Percentiles rank a stretch among this genome's conserved stretches.
These are phyloP conservation scores for Beauveria caledonica DNA, from an alignment of 2,329 filamentous ascomycete species.

Conservation along the genomic window DNA sequence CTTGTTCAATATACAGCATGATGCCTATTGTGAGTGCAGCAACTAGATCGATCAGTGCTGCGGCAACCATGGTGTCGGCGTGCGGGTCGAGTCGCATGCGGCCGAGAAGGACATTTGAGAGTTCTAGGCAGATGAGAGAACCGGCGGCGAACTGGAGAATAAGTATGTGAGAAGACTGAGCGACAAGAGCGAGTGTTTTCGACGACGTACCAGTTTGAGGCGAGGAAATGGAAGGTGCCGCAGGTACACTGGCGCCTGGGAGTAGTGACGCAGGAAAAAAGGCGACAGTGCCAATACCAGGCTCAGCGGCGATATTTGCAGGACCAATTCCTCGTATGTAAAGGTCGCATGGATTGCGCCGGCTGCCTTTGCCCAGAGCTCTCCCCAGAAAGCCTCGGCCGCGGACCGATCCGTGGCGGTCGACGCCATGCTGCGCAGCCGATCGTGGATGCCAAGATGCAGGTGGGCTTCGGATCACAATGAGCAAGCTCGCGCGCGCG, in stretches of 20 bases:
- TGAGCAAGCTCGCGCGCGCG: neutral
- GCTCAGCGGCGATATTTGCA: neutral
- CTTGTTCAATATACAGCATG: conserved; percentile 4
- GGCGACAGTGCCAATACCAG: conserved; percentile 2
- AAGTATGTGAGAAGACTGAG: neutral
- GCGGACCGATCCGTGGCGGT: neutral
- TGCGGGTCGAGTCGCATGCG: conserved; percentile 1
- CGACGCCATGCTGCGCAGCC: neutral
- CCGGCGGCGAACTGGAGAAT: neutral
- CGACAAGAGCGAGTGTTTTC: neutral
- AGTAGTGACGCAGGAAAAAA: conserved; percentile 6
- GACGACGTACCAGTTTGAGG: conserved; percentile 1
- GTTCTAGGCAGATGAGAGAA: neutral
- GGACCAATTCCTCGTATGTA: conserved; percentile 1
- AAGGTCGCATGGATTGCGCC: neutral
- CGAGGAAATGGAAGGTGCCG: neutral
- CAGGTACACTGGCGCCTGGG: conserved; percentile 1
- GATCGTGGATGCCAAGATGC: neutral
- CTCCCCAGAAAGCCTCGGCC: neutral
- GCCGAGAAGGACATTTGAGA: neutral
- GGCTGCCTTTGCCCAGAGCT: neutral
- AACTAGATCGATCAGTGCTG: conserved; percentile 3
- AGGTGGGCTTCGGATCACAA: neutral
- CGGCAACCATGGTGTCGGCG: conserved; percentile 7
- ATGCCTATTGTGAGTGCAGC: conserved; percentile 1